Conservation (phyloP, 2,329 filamentous ascomycete species). For the Fusarium foetens region DNA sequence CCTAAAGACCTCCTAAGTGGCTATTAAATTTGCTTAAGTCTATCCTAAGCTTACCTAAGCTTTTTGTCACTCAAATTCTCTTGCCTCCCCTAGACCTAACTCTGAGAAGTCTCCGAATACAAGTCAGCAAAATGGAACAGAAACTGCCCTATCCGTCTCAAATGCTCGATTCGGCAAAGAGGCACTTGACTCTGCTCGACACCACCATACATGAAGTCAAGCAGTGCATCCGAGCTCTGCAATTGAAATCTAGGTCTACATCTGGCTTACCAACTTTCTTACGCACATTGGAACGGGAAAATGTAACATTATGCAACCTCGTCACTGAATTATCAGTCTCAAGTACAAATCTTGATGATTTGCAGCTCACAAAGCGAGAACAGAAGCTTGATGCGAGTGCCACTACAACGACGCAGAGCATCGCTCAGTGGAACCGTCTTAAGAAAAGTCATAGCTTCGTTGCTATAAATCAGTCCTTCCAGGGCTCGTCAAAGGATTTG, state of each 20-base stretch:
- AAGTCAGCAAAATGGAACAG: conserved; percentile 6
- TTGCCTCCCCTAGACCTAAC: not conserved
- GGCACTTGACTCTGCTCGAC: conserved; percentile 7
- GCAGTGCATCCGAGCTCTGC: conserved; percentile 3
- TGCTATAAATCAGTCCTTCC: conserved; percentile 48
- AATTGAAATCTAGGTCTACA: conserved; percentile 25
- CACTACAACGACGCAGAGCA: conserved; percentile 37
- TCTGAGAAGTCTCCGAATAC: not conserved
- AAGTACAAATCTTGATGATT: conserved; percentile 7
- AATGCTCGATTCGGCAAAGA: conserved; percentile 32
- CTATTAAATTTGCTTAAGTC: not conserved
- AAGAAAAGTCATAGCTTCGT: conserved; percentile 48
- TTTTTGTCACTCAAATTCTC: not conserved
- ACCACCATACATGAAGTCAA: conserved; percentile 15
- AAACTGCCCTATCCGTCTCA: conserved; percentile 8
- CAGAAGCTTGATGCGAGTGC: conserved; percentile 41
- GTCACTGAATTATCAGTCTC: conserved; percentile 20
- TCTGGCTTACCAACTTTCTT: conserved; percentile 29
- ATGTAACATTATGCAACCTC: conserved; percentile 5
- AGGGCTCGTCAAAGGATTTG: conserved; percentile 45
- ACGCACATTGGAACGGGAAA: conserved; percentile 24
- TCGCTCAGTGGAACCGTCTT: conserved; percentile 47
- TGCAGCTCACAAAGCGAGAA: conserved; percentile 8
- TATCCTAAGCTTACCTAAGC: not conserved
- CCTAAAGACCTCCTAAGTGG: not conserved